A percentile compares a stretch with the other conserved stretches of the same genome.
Evolutionary conservation across 2,329 filamentous ascomycete species (phyloP).

Genomic region (Cadophora gregata): DNA sequence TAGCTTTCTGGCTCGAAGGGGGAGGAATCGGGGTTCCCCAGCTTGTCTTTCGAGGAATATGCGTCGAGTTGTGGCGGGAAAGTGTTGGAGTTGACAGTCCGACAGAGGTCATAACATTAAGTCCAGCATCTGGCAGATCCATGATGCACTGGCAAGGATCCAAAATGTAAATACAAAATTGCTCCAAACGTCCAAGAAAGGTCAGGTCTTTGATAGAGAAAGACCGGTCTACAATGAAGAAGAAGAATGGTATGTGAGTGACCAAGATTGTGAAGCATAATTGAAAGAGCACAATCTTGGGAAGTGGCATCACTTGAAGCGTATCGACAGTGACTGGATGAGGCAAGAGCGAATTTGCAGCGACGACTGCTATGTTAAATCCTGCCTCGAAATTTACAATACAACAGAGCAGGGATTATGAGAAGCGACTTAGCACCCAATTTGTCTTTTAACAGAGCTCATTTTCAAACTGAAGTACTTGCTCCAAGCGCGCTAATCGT

Average conservation of each 20-base stretch:
- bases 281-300: not conserved
- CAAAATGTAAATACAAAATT: conserved; percentile 44
- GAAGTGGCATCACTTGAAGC: conserved; percentile 3
- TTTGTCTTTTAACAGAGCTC: not conserved
- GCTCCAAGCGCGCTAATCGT: not conserved
- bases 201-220: conserved; percentile 34
- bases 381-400: too few species aligned
- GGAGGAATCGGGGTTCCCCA: conserved; percentile 47
- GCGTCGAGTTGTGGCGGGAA: conserved; percentile 48
- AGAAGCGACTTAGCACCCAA: not conserved
- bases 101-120: conserved; percentile 23
- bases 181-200: conserved; percentile 43
- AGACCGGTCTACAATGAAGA: conserved; percentile 38
- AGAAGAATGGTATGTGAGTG: conserved; percentile 38
- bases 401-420: not conserved
- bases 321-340: not conserved
- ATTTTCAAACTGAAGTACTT: not conserved
- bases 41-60: conserved; percentile 48
- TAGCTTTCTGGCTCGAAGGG: conserved; percentile 39
- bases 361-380: not conserved
- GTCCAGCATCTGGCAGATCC: conserved; percentile 33
- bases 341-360: conserved; percentile 1
- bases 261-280: conserved; percentile 27
- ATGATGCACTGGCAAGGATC: conserved; percentile 37
- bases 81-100: conserved; percentile 33